phyloP scores from a whole-genome alignment of 2,329 filamentous ascomycete genomes.

The Ceratocystiopsis sp. region DNA sequence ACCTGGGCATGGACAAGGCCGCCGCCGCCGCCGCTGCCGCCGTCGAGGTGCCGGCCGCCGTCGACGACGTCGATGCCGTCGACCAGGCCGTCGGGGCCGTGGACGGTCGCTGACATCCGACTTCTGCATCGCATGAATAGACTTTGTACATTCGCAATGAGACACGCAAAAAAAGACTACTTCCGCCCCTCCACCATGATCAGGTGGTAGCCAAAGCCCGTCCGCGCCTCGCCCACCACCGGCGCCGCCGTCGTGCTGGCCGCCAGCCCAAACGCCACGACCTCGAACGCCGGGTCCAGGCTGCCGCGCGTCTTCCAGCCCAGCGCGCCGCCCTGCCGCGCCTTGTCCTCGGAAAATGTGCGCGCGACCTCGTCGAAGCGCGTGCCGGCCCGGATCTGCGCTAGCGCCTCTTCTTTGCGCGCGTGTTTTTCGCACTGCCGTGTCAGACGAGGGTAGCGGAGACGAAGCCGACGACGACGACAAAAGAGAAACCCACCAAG shows the following conservation, averaged over 20 bases:
- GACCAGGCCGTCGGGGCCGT: no score
- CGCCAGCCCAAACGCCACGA: conserved; percentile 52
- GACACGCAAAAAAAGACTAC: no score
- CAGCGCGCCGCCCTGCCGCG: conserved; percentile 49
- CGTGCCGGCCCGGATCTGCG: conserved; percentile 44
- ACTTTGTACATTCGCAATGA: no score
- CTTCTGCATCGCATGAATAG: no score
- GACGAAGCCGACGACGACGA: background rate
- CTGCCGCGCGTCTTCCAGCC: conserved; percentile 58
- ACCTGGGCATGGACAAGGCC: background rate
- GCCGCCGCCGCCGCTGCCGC: no score
- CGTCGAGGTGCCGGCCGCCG: no score
- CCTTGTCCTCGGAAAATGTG: conserved; percentile 63
- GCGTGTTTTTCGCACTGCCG: conserved; percentile 52
- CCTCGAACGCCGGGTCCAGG: conserved; percentile 52
- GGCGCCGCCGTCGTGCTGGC: conserved; percentile 46
- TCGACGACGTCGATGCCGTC: background rate
- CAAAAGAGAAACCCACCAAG: conserved; percentile 24
- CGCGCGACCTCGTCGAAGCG: conserved; percentile 63
- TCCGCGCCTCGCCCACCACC: conserved; percentile 55
- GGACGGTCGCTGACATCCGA: background rate
- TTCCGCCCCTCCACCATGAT: conserved; percentile 55
- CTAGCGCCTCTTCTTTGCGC: conserved; percentile 62
- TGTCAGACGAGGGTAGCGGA: conserved; percentile 11
- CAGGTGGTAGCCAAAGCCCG: conserved; percentile 61